phyloP scores from a whole-genome alignment of 2,329 filamentous ascomycete species.

The Exophiala dermatitidis region DNA sequence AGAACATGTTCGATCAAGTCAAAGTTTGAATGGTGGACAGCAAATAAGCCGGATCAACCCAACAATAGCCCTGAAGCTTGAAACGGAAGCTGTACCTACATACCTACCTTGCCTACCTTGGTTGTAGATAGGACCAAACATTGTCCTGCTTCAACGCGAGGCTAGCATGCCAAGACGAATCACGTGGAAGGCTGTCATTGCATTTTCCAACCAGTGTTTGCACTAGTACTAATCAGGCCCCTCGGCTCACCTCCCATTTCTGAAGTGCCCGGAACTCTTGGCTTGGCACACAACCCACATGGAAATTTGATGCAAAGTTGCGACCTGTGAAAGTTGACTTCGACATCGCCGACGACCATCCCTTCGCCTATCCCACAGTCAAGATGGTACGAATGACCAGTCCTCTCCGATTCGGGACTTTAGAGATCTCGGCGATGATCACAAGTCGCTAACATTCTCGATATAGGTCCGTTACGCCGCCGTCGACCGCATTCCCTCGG shows the following conservation, averaged over 20 bases:
- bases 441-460: slow-evolving; percentile 10
- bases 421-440: neutral
- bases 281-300: neutral
- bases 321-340: slow-evolving; percentile 10
- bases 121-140: too few relatives aligned
- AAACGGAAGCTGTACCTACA: too few relatives aligned
- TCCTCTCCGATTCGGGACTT: neutral
- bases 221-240: too few relatives aligned
- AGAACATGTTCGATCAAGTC: too few relatives aligned
- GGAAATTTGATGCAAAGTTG: neutral
- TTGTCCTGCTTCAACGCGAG: too few relatives aligned
- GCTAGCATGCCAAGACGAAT: too few relatives aligned
- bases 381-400: slow-evolving; percentile 23
- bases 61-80: too few relatives aligned
- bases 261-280: neutral
- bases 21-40: too few relatives aligned
- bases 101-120: too few relatives aligned
- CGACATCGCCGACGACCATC: slow-evolving; percentile 20
- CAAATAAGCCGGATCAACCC: too few relatives aligned
- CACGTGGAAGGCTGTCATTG: too few relatives aligned
- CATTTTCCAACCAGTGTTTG: too few relatives aligned
- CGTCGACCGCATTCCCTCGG: slow-evolving; percentile 67
- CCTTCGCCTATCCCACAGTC: slow-evolving; percentile 8
- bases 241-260: neutral
- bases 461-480: slow-evolving; percentile 88